These are phyloP conservation scores for Talaromyces trachyspermus DNA, from an alignment of 495 filamentous ascomycete genomes.

Conservation along the genomic window DNA sequence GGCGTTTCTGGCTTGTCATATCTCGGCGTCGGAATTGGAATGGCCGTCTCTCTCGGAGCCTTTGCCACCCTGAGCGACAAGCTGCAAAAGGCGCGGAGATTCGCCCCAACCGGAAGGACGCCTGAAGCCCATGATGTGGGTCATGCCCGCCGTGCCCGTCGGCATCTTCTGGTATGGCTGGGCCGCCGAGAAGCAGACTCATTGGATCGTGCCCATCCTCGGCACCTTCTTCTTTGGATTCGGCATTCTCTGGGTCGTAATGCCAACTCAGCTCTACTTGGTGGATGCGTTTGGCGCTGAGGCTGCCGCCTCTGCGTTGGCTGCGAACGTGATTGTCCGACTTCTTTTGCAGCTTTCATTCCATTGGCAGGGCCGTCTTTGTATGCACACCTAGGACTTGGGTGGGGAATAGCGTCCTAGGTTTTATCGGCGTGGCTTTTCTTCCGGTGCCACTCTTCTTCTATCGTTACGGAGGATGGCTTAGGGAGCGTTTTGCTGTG, in stretches of 20 bases:
- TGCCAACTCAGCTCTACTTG: constrained; percentile 48
- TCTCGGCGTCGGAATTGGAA: constrained; percentile 49
- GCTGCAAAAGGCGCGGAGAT: constrained; percentile 30
- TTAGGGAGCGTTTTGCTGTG: no score
- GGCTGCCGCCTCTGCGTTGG: constrained; percentile 45
- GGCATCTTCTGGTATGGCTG: constrained; percentile 61
- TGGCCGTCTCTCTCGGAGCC: constrained; percentile 17
- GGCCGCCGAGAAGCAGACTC: constrained; percentile 37
- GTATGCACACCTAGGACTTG: constrained; percentile 33
- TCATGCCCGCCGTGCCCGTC: constrained; percentile 44
- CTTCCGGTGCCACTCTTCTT: constrained; percentile 27
- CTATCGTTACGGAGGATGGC: constrained; percentile 18
- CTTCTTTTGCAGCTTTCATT: constrained; percentile 30
- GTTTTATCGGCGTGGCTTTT: constrained; percentile 32
- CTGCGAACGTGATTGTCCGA: constrained; percentile 28
- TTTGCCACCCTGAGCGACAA: constrained; percentile 1
- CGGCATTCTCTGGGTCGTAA: constrained; percentile 50
- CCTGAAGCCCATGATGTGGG: constrained; percentile 48
- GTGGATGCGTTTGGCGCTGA: constrained; percentile 50
- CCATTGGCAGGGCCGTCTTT: constrained; percentile 34
- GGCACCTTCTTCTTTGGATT: constrained; percentile 36
- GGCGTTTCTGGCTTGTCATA: constrained; percentile 50
- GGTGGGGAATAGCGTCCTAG: constrained; percentile 45
- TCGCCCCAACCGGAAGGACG: constrained; percentile 39
- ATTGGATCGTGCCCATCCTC: constrained; percentile 45